These are phyloP conservation scores for Pyrenophora teres DNA, from an alignment of 2,329 filamentous ascomycete species.

Conservation along the genomic window DNA sequence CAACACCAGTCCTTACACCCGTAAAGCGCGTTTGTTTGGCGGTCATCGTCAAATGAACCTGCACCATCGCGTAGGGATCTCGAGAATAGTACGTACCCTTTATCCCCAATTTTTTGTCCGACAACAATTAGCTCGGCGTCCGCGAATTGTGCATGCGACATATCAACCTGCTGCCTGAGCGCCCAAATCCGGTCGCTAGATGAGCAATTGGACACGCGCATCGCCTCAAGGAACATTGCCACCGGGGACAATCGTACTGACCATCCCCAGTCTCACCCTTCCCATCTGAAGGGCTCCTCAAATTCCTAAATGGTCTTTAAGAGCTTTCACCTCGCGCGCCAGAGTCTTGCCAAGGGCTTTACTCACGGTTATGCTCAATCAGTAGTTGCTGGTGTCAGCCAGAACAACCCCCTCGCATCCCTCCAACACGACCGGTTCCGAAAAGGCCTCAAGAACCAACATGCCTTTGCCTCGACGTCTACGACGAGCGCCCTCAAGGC, in stretches of 20 bases:
- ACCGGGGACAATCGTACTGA: slow-evolving; percentile 23
- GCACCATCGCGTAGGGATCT: slow-evolving; percentile 66
- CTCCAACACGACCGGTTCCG: slow-evolving; percentile 55
- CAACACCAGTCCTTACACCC: slow-evolving; percentile 34
- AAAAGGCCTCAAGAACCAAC: slow-evolving; percentile 67
- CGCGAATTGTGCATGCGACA: slow-evolving; percentile 17
- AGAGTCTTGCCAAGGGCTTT: slow-evolving; percentile 95
- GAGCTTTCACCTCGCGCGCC: slow-evolving; percentile 85
- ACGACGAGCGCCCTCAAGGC: slow-evolving; percentile 47
- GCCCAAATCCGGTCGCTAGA: slow-evolving; percentile 8
- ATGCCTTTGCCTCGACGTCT: slow-evolving; percentile 67
- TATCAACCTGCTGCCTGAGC: slow-evolving; percentile 26
- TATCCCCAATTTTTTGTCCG: background rate
- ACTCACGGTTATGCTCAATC: slow-evolving; percentile 98
- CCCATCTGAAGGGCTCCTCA: slow-evolving; percentile 64
- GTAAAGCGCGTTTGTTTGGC: slow-evolving; percentile 83
- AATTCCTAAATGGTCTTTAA: slow-evolving; percentile 86
- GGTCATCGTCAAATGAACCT: slow-evolving; percentile 99
- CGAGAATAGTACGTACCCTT: slow-evolving; percentile 64
- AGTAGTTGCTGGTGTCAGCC: slow-evolving; percentile 83
- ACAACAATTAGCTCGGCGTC: slow-evolving; percentile 6
- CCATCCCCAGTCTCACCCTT: slow-evolving; percentile 53
- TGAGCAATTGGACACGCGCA: slow-evolving; percentile 17
- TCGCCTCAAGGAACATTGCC: slow-evolving; percentile 23
- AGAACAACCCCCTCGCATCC: slow-evolving; percentile 60